Evolutionary conservation across 2,329 filamentous ascomycete species (phyloP).

Genomic region (Fusarium sp.): DNA sequence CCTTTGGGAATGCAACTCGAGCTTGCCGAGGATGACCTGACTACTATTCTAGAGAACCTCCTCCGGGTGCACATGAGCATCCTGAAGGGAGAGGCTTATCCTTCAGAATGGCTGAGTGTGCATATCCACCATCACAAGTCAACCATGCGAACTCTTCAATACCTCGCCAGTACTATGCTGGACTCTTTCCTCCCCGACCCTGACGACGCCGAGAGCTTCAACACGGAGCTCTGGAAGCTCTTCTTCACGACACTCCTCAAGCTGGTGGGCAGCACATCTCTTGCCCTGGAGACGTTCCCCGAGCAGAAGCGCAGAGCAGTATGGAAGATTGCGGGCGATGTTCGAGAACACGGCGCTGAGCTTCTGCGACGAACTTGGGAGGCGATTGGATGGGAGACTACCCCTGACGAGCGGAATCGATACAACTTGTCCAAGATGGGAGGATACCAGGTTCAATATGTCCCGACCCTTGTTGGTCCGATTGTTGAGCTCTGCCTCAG

Average conservation of each 20-base stretch:
- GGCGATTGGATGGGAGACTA: conserved; percentile 95
- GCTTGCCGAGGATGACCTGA: conserved; percentile 78
- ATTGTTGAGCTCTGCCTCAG: conserved; percentile 95
- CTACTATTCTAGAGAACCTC: conserved; percentile 80
- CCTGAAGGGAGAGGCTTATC: conserved; percentile 89
- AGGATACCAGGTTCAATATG: conserved; percentile 98
- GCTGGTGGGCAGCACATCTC: conserved; percentile 86
- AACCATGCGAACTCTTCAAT: conserved; percentile 86
- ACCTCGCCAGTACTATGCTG: conserved; percentile 82
- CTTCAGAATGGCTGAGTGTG: conserved; percentile 88
- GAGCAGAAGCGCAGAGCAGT: conserved; percentile 96
- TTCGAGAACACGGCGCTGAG: conserved; percentile 90
- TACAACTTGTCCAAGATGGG: conserved; percentile 89
- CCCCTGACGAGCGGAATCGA: conserved; percentile 78
- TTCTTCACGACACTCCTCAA: conserved; percentile 92
- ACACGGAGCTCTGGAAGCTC: conserved; percentile 92
- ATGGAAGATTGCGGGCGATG: conserved; percentile 98
- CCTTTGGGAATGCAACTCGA: conserved; percentile 80
- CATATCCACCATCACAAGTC: conserved; percentile 94
- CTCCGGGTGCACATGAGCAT: conserved; percentile 91
- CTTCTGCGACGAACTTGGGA: conserved; percentile 90
- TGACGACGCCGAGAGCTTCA: conserved; percentile 91
- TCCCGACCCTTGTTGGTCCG: conserved; percentile 88
- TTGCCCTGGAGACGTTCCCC: conserved; percentile 94
- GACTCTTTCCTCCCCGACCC: conserved; percentile 87